Conservation (phyloP, 2,329 filamentous ascomycete genomes). For the Fusarium chlamydosporum region DNA sequence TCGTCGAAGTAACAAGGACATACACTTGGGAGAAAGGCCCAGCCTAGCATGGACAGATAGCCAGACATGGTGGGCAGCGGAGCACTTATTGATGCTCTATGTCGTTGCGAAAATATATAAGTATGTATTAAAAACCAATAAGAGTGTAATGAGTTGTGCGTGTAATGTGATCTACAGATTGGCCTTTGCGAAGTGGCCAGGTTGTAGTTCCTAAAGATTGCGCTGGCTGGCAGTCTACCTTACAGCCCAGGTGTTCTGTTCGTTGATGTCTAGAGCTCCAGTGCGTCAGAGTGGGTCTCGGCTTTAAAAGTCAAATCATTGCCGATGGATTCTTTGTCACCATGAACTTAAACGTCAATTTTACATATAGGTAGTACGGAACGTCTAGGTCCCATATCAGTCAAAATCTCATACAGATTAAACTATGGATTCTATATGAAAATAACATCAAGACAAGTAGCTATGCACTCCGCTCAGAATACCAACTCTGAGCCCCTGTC, state of each 20-base stretch:
- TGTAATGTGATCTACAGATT: slow-evolving; percentile 9
- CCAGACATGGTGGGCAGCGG: slow-evolving; percentile 61
- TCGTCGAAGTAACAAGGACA: slow-evolving; percentile 39
- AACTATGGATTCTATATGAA: too few relatives aligned
- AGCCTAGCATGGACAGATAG: slow-evolving; percentile 68
- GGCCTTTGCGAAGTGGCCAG: slow-evolving; percentile 40
- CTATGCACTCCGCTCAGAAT: too few relatives aligned
- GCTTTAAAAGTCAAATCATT: slow-evolving; percentile 14
- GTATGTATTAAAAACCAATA: slow-evolving; percentile 5
- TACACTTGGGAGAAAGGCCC: slow-evolving; percentile 70
- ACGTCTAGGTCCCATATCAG: background rate
- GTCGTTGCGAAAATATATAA: background rate
- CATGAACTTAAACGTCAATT: background rate
- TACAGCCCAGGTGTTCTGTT: slow-evolving; percentile 23
- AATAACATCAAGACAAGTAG: too few relatives aligned
- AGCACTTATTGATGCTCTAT: slow-evolving; percentile 40
- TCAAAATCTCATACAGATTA: background rate
- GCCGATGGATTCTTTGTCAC: slow-evolving; percentile 11
- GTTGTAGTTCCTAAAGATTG: slow-evolving; percentile 37
- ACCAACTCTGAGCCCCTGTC: background rate
- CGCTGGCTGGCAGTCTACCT: slow-evolving; percentile 22
- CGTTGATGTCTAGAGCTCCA: slow-evolving; percentile 38
- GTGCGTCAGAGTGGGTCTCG: slow-evolving; percentile 50
- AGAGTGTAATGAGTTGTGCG: background rate
- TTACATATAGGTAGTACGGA: background rate